These are phyloP conservation scores for Solanum arcanum DNA, from an alignment of 257 asterid species.

Conservation along the genomic window DNA sequence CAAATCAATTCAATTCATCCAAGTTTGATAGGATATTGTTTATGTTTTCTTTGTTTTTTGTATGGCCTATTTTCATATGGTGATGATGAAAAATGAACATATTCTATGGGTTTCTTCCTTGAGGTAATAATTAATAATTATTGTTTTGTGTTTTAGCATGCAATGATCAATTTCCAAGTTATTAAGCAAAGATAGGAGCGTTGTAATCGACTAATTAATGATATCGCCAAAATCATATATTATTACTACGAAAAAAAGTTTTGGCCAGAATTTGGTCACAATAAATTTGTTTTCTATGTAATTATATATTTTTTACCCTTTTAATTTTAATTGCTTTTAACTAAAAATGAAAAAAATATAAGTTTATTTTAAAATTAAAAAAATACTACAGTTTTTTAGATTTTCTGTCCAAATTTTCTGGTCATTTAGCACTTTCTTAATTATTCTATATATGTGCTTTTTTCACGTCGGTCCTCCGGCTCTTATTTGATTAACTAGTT, in stretches of 20 bases:
- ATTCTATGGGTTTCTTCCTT: background rate
- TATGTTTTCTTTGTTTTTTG: background rate
- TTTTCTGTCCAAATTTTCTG: too few species aligned
- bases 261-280: too few species aligned
- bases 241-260: too few species aligned
- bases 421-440: too few species aligned
- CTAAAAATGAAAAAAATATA: too few species aligned
- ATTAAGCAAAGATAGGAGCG: background rate
- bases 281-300: too few species aligned
- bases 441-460: background rate
- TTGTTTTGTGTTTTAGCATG: background rate
- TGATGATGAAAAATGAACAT: background rate
- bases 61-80: background rate
- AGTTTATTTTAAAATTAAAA: too few species aligned
- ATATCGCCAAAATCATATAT: background rate
- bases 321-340: too few species aligned
- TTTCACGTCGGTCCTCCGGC: background rate
- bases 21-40: background rate
- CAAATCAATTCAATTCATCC: background rate
- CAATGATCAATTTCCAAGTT: background rate
- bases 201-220: background rate
- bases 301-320: too few species aligned
- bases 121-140: background rate
- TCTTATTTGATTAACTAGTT: background rate
- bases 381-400: too few species aligned